phyloP scores from a whole-genome alignment of 768 basidiomycete genomes.

The Lactarius hengduanensis region DNA sequence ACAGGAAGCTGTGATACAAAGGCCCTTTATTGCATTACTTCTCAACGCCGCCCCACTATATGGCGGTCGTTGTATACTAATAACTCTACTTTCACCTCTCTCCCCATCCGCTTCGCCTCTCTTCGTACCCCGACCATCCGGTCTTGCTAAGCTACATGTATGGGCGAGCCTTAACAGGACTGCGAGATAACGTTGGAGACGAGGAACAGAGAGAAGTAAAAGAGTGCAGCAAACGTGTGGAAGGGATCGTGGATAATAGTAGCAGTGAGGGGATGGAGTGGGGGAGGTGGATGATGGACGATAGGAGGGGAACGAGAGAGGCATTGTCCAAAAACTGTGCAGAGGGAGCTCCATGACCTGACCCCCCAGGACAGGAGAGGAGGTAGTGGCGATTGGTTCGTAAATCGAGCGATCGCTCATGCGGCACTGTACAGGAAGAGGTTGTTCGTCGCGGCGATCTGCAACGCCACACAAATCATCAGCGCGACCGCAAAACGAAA shows the following conservation, averaged over 20 bases:
- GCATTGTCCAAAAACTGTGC: constrained; percentile 25
- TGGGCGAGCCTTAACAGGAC: constrained; percentile 8
- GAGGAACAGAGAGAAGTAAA: not conserved
- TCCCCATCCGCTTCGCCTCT: not conserved
- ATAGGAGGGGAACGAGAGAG: constrained; percentile 6
- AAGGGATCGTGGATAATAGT: constrained; percentile 15
- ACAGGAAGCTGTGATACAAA: constrained; percentile 24
- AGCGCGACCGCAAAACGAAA: not conserved
- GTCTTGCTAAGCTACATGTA: constrained; percentile 8
- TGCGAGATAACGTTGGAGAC: constrained; percentile 1
- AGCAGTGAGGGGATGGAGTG: constrained; percentile 4
- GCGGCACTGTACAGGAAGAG: constrained; percentile 80
- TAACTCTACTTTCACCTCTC: constrained; percentile 22
- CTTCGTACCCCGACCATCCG: not conserved
- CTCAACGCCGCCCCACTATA: constrained; percentile 27
- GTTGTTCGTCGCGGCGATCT: constrained; percentile 98
- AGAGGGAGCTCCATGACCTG: constrained; percentile 5
- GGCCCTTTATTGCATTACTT: constrained; percentile 30
- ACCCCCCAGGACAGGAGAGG: not conserved
- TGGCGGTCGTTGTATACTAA: constrained; percentile 24
- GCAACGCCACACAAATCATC: constrained; percentile 4
- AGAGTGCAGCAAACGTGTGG: constrained; percentile 20
- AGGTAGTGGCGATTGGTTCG: not conserved
- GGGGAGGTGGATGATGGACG: constrained; percentile 6
- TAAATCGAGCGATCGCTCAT: constrained; percentile 32